These are phyloP conservation scores for Echeveria elegans DNA, from an alignment of 164 flowering plant species.

Conservation along the genomic window DNA sequence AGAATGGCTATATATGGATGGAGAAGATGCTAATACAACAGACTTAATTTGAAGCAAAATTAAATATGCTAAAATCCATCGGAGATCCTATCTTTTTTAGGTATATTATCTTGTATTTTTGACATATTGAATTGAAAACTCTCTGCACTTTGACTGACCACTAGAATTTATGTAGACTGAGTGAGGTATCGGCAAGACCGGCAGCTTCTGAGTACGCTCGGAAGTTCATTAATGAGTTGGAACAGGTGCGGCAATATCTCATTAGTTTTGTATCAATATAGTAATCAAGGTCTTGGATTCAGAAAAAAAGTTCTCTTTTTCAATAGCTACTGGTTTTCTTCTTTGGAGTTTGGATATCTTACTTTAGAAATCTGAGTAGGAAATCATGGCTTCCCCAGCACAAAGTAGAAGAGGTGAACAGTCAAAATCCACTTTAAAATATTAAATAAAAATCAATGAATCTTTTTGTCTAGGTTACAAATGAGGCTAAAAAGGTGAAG, in stretches of 20 bases:
- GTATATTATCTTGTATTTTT: conserved; percentile 19
- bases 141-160: background rate
- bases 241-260: conserved; percentile 40
- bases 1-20: conserved; percentile 96
- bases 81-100: conserved; percentile 93
- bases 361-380: conserved; percentile 27
- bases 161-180: conserved; percentile 33
- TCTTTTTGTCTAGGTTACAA: conserved; percentile 42
- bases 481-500: conserved; percentile 53
- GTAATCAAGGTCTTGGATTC: background rate
- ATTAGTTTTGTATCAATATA: background rate
- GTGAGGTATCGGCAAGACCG: conserved; percentile 78
- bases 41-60: conserved; percentile 68
- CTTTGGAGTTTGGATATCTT: too few species aligned
- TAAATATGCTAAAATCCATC: conserved; percentile 56
- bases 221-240: conserved; percentile 48
- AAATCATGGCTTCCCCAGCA: conserved; percentile 86
- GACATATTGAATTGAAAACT: background rate
- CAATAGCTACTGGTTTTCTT: background rate
- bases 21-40: conserved; percentile 83
- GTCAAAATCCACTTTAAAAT: background rate
- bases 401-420: conserved; percentile 67
- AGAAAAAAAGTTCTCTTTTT: background rate
- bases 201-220: conserved; percentile 54
- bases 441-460: background rate